These are phyloP conservation scores for Trichosporon faecale DNA, from an alignment of 1,284 basidiomycete species.

Conservation along the genomic window DNA sequence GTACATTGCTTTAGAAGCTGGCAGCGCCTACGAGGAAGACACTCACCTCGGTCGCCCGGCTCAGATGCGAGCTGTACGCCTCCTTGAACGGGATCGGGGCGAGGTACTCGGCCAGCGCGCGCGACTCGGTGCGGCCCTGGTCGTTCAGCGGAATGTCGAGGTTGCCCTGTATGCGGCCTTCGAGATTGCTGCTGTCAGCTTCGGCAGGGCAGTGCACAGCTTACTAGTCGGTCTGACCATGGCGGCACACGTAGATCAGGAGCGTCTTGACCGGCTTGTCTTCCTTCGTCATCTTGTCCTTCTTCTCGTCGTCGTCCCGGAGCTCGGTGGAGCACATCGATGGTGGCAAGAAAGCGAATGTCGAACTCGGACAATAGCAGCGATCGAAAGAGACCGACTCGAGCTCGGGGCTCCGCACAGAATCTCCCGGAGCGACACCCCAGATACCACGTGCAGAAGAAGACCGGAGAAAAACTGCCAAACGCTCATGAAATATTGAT, in stretches of 20 bases:
- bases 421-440: neutral
- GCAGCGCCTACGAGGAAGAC: no score
- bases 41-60: constrained; percentile 44
- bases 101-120: constrained; percentile 30
- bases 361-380: neutral
- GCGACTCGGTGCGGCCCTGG: constrained; percentile 38
- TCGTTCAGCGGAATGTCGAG: constrained; percentile 48
- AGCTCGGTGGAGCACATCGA: constrained; percentile 1
- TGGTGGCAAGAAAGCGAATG: neutral
- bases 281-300: neutral
- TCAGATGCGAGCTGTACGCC: constrained; percentile 35
- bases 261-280: constrained; percentile 15
- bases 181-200: constrained; percentile 37
- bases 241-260: constrained; percentile 41
- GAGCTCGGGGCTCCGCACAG: neutral
- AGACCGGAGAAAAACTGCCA: neutral
- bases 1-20: no score
- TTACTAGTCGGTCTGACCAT: constrained; percentile 50
- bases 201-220: constrained; percentile 4
- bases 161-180: constrained; percentile 50
- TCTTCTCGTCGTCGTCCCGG: neutral
- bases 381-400: neutral
- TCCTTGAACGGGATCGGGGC: constrained; percentile 28
- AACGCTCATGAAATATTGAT: neutral
- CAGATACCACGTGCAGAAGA: neutral